Evolutionary conservation across 1,284 basidiomycete genomes (phyloP).

Genomic region (Leucoagaricus sp.): DNA sequence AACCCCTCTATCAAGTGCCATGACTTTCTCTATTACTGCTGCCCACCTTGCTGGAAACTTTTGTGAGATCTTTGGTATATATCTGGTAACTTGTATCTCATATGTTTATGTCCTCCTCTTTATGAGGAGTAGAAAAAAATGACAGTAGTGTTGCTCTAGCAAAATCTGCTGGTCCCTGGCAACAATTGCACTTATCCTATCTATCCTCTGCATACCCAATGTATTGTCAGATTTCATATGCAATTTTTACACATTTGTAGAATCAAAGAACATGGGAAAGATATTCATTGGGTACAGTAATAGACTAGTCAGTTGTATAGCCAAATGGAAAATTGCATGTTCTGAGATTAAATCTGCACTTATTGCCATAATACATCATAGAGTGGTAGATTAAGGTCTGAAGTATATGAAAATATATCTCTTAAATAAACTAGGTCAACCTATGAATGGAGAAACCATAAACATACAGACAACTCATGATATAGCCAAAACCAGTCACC

Average conservation of each 20-base stretch:
- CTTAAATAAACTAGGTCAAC: too few species aligned
- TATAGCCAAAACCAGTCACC: too few species aligned
- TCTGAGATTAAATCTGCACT: too few species aligned
- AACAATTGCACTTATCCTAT: not conserved
- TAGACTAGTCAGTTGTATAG: too few species aligned
- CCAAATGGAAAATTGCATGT: too few species aligned
- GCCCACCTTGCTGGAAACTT: constrained; percentile 7
- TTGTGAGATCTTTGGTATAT: constrained; percentile 9
- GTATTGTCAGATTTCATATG: not conserved
- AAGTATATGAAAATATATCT: too few species aligned
- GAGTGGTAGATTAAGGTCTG: too few species aligned
- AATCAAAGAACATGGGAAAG: not conserved
- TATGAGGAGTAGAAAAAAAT: not conserved
- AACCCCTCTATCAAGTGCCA: too few species aligned
- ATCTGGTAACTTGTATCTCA: constrained; percentile 1
- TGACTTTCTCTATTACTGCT: not conserved
- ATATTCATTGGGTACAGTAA: not conserved
- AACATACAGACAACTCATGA: too few species aligned
- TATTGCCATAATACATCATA: too few species aligned
- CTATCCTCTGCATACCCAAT: not conserved
- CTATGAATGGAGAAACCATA: too few species aligned
- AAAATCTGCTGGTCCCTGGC: constrained; percentile 3
- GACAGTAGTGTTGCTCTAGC: not conserved
- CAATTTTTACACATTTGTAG: constrained; percentile 1
- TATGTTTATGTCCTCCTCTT: not conserved